Percentiles rank a stretch among this genome's conserved stretches.
Conservation (phyloP, 306 rosid genomes). For the Quercus dentata region DNA sequence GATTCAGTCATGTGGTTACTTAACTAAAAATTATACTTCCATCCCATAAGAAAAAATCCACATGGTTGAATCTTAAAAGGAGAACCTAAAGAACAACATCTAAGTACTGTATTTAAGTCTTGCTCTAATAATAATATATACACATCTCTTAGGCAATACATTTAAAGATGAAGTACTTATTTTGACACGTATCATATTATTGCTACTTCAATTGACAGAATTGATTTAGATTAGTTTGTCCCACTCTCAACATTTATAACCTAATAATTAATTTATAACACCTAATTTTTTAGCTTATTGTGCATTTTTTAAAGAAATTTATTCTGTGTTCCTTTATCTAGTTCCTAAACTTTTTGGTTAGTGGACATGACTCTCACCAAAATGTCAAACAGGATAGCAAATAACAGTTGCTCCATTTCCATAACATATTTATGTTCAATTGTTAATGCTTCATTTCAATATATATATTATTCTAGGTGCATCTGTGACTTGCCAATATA, state of each 20-base stretch:
- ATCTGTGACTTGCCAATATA: too few relatives aligned
- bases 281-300: background rate
- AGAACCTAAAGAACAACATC: accelerated
- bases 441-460: background rate
- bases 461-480: background rate
- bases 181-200: background rate
- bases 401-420: background rate
- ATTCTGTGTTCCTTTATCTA: background rate
- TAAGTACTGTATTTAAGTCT: too few relatives aligned
- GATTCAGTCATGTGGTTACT: accelerated
- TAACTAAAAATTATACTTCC: too few relatives aligned
- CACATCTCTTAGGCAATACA: background rate
- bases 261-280: background rate
- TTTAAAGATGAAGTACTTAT: background rate
- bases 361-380: background rate
- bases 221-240: background rate
- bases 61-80: accelerated
- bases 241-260: background rate
- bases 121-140: too few relatives aligned
- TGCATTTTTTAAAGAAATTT: background rate
- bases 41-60: too few relatives aligned
- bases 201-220: background rate
- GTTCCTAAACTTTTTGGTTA: background rate
- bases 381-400: background rate
- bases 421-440: background rate